phyloP scores from a whole-genome alignment of 495 filamentous ascomycete species.

The Xylaria palmicola region DNA sequence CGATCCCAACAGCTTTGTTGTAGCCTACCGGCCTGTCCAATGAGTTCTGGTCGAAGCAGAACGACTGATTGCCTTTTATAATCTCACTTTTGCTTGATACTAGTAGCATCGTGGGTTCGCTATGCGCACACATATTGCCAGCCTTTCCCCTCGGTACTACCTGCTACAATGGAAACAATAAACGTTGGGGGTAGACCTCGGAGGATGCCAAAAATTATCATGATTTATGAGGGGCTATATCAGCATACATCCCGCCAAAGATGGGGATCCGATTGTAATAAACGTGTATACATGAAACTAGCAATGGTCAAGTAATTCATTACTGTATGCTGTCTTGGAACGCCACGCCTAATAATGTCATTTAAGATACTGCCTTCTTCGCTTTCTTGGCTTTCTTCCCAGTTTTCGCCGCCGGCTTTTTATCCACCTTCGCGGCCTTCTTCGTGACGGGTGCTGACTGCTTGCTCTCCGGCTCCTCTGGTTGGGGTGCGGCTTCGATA shows the following conservation, averaged over 20 bases:
- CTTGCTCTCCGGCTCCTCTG: constrained; percentile 8
- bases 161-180: too few species aligned
- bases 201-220: too few species aligned
- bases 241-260: too few species aligned
- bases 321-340: constrained; percentile 15
- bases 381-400: constrained; percentile 38
- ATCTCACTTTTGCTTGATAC: constrained; percentile 30
- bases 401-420: constrained; percentile 23
- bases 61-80: constrained; percentile 31
- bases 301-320: not conserved
- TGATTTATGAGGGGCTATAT: too few species aligned
- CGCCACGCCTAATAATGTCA: not conserved
- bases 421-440: constrained; percentile 16
- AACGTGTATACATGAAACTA: too few species aligned
- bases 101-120: constrained; percentile 34
- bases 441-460: constrained; percentile 10
- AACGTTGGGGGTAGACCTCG: too few species aligned
- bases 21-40: constrained; percentile 11
- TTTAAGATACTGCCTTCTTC: constrained; percentile 31
- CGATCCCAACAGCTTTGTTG: constrained; percentile 4
- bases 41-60: constrained; percentile 31
- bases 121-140: constrained; percentile 32
- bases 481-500: constrained; percentile 26
- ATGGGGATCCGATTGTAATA: too few species aligned
- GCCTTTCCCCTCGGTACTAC: too few species aligned